Conservation (phyloP, 345 rosid species). For the Turnera subulata region DNA sequence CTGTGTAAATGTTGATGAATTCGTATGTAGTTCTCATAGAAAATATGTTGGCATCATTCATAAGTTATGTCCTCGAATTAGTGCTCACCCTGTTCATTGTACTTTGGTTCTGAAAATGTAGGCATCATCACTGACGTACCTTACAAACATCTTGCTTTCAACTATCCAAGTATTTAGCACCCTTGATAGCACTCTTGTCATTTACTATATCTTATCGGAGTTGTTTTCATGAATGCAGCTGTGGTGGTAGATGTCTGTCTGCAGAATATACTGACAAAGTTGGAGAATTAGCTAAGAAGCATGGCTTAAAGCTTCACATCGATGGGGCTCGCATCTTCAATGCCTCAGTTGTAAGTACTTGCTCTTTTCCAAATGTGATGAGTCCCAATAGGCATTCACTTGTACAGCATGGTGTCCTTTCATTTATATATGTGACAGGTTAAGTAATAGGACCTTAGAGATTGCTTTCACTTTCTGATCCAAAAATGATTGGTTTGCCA, state of each 20-base stretch:
- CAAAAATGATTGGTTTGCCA: constrained; percentile 24
- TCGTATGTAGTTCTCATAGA: too few species aligned
- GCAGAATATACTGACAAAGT: constrained; percentile 64
- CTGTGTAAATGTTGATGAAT: too few species aligned
- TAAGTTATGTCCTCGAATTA: not conserved
- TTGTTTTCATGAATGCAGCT: constrained; percentile 40
- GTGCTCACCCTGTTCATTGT: too few species aligned
- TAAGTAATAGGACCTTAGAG: not conserved
- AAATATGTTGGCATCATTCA: not conserved
- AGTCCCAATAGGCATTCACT: not conserved
- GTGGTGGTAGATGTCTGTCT: constrained; percentile 79
- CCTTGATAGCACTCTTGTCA: too few species aligned
- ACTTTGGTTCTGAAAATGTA: too few species aligned
- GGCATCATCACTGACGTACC: too few species aligned
- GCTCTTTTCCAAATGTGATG: not conserved
- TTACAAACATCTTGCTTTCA: not conserved
- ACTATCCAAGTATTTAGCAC: not conserved
- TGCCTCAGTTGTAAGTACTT: constrained; percentile 70
- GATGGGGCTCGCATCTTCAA: constrained; percentile 97
- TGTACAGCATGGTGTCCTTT: not conserved
- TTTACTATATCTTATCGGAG: constrained; percentile 5
- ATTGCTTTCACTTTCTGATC: constrained; percentile 14
- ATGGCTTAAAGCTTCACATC: constrained; percentile 86
- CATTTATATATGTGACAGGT: not conserved
- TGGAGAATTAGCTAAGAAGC: constrained; percentile 74